A percentile compares a stretch with the other conserved stretches of the same genome.
Evolutionary conservation across 2,329 filamentous ascomycete genomes (phyloP).

Genomic region (Dactylellina parvicollis): DNA sequence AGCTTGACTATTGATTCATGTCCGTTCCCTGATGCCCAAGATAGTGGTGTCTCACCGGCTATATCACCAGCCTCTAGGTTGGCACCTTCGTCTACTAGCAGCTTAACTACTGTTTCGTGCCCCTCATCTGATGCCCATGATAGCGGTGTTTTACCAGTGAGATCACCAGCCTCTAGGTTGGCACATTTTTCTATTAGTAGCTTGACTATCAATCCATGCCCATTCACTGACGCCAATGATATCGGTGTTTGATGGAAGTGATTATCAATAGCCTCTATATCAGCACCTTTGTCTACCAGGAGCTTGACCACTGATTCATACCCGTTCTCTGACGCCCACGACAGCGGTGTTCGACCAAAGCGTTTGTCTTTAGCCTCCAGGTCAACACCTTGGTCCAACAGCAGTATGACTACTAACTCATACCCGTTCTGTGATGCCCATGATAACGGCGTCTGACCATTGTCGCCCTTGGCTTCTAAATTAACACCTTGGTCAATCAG

Average conservation of each 20-base stretch:
- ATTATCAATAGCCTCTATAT: neutral
- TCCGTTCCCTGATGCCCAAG: too few relatives aligned
- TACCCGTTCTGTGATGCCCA: too few relatives aligned
- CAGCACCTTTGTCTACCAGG: neutral
- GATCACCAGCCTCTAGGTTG: neutral
- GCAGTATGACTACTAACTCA: too few relatives aligned
- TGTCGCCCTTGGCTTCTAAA: neutral
- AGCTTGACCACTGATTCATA: neutral
- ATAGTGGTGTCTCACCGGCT: too few relatives aligned
- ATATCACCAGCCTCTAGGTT: neutral
- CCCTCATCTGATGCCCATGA: neutral
- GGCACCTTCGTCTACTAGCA: neutral
- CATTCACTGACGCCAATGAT: neutral
- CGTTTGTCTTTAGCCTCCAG: neutral
- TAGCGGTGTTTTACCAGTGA: neutral
- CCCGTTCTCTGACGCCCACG: neutral
- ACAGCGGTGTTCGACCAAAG: neutral
- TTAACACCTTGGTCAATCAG: conserved; percentile 36
- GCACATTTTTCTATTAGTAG: conserved; percentile 1
- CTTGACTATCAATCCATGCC: neutral
- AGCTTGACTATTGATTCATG: too few relatives aligned
- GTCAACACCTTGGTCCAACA: too few relatives aligned
- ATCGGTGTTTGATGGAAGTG: neutral
- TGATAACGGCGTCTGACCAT: too few relatives aligned
- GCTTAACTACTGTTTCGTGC: neutral